These are phyloP conservation scores for Ulmus americana DNA, from an alignment of 331 rosid genomes.

Conservation along the genomic window DNA sequence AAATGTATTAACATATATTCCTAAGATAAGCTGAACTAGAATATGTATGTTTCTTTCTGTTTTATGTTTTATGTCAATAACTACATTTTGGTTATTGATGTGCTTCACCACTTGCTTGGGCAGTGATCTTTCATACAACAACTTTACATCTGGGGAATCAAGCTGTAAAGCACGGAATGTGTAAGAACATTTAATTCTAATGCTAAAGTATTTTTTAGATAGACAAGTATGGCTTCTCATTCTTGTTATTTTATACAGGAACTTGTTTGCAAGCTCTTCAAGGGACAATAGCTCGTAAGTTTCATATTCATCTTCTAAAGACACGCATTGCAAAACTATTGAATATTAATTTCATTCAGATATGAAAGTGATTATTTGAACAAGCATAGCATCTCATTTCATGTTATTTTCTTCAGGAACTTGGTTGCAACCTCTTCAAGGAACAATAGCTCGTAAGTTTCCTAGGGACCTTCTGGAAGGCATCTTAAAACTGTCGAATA, in stretches of 20 bases:
- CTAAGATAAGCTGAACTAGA: no score
- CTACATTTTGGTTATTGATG: background rate
- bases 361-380: background rate
- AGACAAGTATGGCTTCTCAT: background rate
- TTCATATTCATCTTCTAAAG: background rate
- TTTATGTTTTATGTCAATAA: background rate
- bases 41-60: background rate
- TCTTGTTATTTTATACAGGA: slow-evolving; percentile 34
- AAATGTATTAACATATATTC: no score
- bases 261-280: slow-evolving; percentile 55
- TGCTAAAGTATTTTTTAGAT: background rate
- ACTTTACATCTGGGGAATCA: slow-evolving; percentile 26
- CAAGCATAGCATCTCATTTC: background rate
- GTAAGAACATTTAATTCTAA: slow-evolving; percentile 42
- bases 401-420: slow-evolving; percentile 40
- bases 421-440: slow-evolving; percentile 48
- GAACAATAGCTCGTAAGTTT: slow-evolving; percentile 46
- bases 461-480: background rate
- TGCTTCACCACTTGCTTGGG: slow-evolving; percentile 10
- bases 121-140: slow-evolving; percentile 83
- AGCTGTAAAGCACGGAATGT: slow-evolving; percentile 38
- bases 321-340: background rate
- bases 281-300: slow-evolving; percentile 43
- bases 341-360: background rate
- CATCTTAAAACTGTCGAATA: background rate